Conservation (phyloP, 2,329 filamentous ascomycete genomes). For the Iodosphaeria phyllophila region DNA sequence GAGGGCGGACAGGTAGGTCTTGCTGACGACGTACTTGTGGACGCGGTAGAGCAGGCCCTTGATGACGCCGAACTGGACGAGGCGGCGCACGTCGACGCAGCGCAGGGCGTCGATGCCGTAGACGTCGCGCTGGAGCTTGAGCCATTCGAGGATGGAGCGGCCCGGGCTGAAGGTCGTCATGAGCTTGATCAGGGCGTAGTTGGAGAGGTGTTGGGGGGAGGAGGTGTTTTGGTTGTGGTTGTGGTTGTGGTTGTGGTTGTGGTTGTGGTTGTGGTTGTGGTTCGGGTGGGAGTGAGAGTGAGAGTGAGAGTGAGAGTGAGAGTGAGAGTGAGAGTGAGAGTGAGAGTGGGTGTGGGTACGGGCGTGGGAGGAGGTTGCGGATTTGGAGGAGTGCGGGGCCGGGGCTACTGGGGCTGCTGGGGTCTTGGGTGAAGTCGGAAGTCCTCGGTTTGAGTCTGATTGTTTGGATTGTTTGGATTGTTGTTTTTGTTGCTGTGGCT, state of each 20-base stretch:
- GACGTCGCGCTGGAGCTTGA: constrained; percentile 50
- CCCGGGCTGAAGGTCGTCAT: constrained; percentile 76
- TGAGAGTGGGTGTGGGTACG: not conserved
- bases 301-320: constrained; percentile 16
- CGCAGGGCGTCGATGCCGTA: constrained; percentile 47
- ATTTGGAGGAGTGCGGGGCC: too few relatives aligned
- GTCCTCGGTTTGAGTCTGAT: too few relatives aligned
- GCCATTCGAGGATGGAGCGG: constrained; percentile 74
- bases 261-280: constrained; percentile 3
- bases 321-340: too few relatives aligned
- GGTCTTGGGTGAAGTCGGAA: too few relatives aligned
- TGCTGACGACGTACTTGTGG: constrained; percentile 71
- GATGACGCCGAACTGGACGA: constrained; percentile 91
- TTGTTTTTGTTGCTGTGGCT: not conserved
- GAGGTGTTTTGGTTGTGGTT: not conserved
- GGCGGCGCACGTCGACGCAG: constrained; percentile 70
- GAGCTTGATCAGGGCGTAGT: constrained; percentile 57
- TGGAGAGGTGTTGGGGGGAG: constrained; percentile 21
- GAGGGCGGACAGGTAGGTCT: constrained; percentile 37
- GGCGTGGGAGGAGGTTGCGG: constrained; percentile 1
- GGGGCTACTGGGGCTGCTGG: too few relatives aligned
- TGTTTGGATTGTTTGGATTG: too few relatives aligned
- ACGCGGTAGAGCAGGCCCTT: constrained; percentile 88
- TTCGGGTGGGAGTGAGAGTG: constrained; percentile 1
- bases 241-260: constrained; percentile 5